These are phyloP conservation scores for Chaetoceros muelleri DNA, from an alignment of 108 stramenopile genomes.

Conservation along the genomic window DNA sequence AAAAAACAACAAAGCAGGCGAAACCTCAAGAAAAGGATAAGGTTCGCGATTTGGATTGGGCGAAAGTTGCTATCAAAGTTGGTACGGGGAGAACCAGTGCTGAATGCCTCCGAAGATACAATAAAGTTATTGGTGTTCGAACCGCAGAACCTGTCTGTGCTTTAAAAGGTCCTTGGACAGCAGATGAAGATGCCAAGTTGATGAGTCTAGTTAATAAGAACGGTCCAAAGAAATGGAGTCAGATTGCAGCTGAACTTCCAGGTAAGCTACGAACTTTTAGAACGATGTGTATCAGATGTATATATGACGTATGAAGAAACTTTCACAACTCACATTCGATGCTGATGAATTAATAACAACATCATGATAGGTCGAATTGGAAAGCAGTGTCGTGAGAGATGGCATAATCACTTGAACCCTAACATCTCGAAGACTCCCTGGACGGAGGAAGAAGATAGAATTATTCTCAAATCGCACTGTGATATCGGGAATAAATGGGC, in stretches of 20 bases:
- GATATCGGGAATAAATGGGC: slow-evolving; percentile 89
- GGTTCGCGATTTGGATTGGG: slow-evolving; percentile 7
- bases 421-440: slow-evolving; percentile 81
- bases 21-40: background rate
- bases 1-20: background rate
- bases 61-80: background rate
- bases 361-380: slow-evolving; percentile 82
- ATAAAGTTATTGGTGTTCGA: slow-evolving; percentile 4
- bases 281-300: slow-evolving; percentile 63
- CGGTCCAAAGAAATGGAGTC: slow-evolving; percentile 77
- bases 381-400: slow-evolving; percentile 99
- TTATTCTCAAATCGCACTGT: slow-evolving; percentile 68
- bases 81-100: background rate
- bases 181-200: slow-evolving; percentile 50
- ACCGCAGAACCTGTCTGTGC: background rate
- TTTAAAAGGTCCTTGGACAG: slow-evolving; percentile 43
- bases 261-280: slow-evolving; percentile 24
- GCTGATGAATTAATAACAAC: slow-evolving; percentile 29
- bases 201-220: slow-evolving; percentile 30
- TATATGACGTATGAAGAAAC: slow-evolving; percentile 36
- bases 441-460: slow-evolving; percentile 80
- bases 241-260: slow-evolving; percentile 57
- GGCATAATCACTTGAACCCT: slow-evolving; percentile 98
- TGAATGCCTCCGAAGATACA: slow-evolving; percentile 10
- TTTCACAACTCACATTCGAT: slow-evolving; percentile 24